Conservation (phyloP, 2,329 filamentous ascomycete species). For the Aspergillus felis region DNA sequence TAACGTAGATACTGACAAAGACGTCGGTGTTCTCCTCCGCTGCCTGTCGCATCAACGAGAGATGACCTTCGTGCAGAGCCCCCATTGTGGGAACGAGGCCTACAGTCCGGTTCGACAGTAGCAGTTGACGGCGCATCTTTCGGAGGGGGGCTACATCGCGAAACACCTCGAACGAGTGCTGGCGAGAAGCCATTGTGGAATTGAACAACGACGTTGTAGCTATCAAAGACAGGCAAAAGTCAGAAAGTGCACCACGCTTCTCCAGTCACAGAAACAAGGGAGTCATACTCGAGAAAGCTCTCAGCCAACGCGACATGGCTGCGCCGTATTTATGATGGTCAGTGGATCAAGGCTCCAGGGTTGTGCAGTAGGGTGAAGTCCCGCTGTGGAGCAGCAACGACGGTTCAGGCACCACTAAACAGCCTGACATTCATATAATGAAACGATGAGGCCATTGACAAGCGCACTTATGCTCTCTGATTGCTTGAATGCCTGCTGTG, state of each 20-base stretch:
- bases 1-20: slow-evolving; percentile 90
- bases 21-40: slow-evolving; percentile 81
- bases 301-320: slow-evolving; percentile 28
- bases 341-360: neutral
- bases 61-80: slow-evolving; percentile 86
- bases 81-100: slow-evolving; percentile 97
- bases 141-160: slow-evolving; percentile 71
- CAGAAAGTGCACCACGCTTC: slow-evolving; percentile 3
- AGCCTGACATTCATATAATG: neutral
- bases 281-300: slow-evolving; percentile 27
- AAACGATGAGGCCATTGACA: neutral
- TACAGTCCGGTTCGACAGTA: slow-evolving; percentile 65
- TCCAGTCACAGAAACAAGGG: neutral
- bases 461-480: neutral
- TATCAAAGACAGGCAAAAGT: slow-evolving; percentile 9
- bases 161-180: slow-evolving; percentile 53
- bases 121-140: slow-evolving; percentile 62
- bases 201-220: slow-evolving; percentile 23
- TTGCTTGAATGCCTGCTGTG: neutral
- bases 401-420: neutral
- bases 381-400: slow-evolving; percentile 11
- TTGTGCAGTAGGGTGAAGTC: slow-evolving; percentile 7
- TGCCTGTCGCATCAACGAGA: slow-evolving; percentile 79
- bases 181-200: slow-evolving; percentile 14
- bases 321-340: neutral